Evolutionary conservation across 2,329 filamentous ascomycete genomes (phyloP).

Genomic region (Pezicula rhizophila): DNA sequence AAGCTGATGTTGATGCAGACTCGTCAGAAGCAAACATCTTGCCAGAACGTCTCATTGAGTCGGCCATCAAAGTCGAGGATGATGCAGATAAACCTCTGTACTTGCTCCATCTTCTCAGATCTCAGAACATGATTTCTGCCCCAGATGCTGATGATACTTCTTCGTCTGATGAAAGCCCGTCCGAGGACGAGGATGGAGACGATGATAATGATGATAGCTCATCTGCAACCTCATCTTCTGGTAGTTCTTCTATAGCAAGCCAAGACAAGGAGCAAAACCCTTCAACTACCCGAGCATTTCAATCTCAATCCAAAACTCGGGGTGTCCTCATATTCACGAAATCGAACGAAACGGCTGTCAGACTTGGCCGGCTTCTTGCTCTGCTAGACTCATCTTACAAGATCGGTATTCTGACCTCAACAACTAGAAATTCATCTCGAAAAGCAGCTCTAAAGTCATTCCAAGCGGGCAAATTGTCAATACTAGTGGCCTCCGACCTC

Average conservation of each 20-base stretch:
- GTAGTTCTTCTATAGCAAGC: not conserved
- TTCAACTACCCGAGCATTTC: conserved; percentile 10
- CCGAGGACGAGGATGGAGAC: not conserved
- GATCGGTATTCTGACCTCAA: conserved; percentile 70
- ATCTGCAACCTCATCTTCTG: not conserved
- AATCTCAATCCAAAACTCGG: conserved; percentile 12
- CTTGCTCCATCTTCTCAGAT: conserved; percentile 68
- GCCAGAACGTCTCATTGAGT: conserved; percentile 58
- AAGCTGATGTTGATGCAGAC: conserved; percentile 21
- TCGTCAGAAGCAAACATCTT: conserved; percentile 49
- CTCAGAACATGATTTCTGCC: conserved; percentile 37
- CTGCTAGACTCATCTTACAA: conserved; percentile 55
- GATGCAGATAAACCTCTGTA: conserved; percentile 74
- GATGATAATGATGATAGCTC: not conserved
- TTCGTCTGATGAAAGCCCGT: conserved; percentile 4
- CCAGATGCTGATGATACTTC: conserved; percentile 13
- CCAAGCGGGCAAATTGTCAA: conserved; percentile 52
- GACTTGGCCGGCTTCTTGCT: conserved; percentile 72
- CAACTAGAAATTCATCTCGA: conserved; percentile 65
- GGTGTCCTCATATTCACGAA: conserved; percentile 78
- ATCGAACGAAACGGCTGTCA: conserved; percentile 81
- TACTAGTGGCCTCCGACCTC: conserved; percentile 89
- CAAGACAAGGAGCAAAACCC: not conserved
- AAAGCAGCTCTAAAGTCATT: conserved; percentile 65
- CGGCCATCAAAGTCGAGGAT: conserved; percentile 62